Evolutionary conservation across 306 rosid species (phyloP), one percentile per base, ranked within the genome.

Genomic region (Vigna nakashimae): DNA sequence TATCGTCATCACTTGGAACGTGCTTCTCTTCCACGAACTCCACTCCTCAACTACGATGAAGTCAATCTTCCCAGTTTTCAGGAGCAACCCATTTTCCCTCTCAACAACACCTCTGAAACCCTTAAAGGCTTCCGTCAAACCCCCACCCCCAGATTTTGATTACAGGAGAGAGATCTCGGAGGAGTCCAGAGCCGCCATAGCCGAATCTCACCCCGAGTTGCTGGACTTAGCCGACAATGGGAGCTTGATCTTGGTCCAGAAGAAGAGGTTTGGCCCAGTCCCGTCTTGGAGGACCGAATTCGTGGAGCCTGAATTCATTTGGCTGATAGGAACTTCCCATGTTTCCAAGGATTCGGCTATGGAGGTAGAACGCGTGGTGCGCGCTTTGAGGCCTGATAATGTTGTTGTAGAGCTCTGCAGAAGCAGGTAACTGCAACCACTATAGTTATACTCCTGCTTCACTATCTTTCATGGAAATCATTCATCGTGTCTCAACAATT

Each of bases 371-470:
- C 96, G 97, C 2, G 94, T 95, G 8, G 89, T 92, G 1, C 82
- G 79, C 13, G 79, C 86, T 18, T 85, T 95, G 17, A 86, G 82
- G 30, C 99, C 96, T 0, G 97, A 95, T 67, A 89, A 92, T 75
- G 97, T 91, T 11, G 97, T 86, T 46, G 97, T 95, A 49, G 98
- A 95, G 72, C 91, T 95, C 12, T 91, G 98, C 8, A 86, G 98
- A 88, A 91, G 99, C 94, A 91, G 99, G 98, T 87, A 88, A 90
- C 46, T 11, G 2, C 46, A 42, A 9, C 3, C 46, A 9, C 12
- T 42, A 3, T 2, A 2, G 13, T 42, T 42, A 6, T 42, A 2
- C 9, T 1, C 13, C 46, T 9, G 46, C 2, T 40, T 7, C 2
- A 6, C 7, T 38, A 1, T 6, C 42, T 38, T 38, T 38, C 2